Evolutionary conservation across 129 eudicot genomes (phyloP).

Genomic region (Dittrichia graveolens): DNA sequence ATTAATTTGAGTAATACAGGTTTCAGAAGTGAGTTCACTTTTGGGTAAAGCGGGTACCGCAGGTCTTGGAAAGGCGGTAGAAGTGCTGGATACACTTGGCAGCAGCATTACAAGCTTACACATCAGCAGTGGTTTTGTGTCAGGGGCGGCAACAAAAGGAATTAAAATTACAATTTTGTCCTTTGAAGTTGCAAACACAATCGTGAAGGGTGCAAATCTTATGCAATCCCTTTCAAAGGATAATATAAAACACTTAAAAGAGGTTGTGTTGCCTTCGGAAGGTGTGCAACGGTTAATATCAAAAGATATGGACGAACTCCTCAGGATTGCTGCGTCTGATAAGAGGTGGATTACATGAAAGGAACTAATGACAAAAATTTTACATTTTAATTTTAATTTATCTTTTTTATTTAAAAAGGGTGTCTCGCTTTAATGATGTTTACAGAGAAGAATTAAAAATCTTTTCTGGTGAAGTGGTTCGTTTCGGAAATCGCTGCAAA

Average conservation of each 20-base stretch:
- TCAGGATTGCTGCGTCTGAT: conserved; percentile 90
- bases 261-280: conserved; percentile 85
- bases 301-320: conserved; percentile 79
- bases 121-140: conserved; percentile 75
- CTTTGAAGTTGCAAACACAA: conserved; percentile 92
- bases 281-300: conserved; percentile 86
- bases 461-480: conserved; percentile 90
- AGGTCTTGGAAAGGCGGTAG: conserved; percentile 96
- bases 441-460: conserved; percentile 84
- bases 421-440: conserved; percentile 19
- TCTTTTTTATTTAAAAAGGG: not conserved
- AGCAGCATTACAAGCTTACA: conserved; percentile 97
- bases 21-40: conserved; percentile 89
- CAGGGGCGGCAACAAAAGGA: conserved; percentile 84
- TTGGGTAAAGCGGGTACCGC: conserved; percentile 90
- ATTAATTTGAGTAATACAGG: conserved; percentile 47
- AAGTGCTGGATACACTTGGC: conserved; percentile 96
- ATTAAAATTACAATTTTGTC: conserved; percentile 82
- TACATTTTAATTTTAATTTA: not conserved
- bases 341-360: conserved; percentile 55
- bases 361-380: not conserved
- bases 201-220: conserved; percentile 91
- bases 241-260: conserved; percentile 76
- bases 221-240: conserved; percentile 94
- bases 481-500: conserved; percentile 97